phyloP scores from a whole-genome alignment of 805 yeast species.

The Starmerella apis region DNA sequence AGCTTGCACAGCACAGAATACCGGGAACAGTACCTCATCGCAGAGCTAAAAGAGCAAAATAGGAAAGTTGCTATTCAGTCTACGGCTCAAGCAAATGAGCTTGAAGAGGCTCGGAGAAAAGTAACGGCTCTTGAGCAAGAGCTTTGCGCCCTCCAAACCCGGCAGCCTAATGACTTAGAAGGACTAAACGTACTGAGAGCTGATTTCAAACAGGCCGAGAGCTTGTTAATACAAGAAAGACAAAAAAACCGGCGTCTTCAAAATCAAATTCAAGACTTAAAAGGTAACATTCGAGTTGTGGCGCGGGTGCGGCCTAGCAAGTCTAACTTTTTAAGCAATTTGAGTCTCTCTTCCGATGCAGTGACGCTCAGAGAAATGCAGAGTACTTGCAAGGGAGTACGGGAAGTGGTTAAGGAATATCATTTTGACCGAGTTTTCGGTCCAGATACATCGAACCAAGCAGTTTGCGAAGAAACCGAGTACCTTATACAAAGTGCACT shows the following conservation, averaged over 20 bases:
- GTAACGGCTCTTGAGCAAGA: neutral
- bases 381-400: conserved; percentile 3
- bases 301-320: conserved; percentile 65
- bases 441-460: conserved; percentile 42
- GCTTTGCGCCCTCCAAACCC: neutral
- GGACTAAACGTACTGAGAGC: neutral
- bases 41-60: neutral
- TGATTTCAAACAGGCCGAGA: neutral
- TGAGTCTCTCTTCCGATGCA: conserved; percentile 1
- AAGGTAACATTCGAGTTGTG: conserved; percentile 86
- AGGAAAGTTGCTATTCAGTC: neutral
- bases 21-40: neutral
- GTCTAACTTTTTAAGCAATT: conserved; percentile 13
- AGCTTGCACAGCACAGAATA: neutral
- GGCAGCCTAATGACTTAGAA: neutral
- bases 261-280: conserved; percentile 67
- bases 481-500: conserved; percentile 76
- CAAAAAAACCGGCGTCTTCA: conserved; percentile 50
- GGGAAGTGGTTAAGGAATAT: conserved; percentile 32
- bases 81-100: neutral
- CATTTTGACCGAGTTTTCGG: conserved; percentile 72
- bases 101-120: neutral
- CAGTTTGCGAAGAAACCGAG: conserved; percentile 72
- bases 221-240: conserved; percentile 6
- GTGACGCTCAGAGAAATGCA: conserved; percentile 5